These are phyloP conservation scores for Scleromitrula shiraiana DNA, from an alignment of 2,329 filamentous ascomycete genomes.

Conservation along the genomic window DNA sequence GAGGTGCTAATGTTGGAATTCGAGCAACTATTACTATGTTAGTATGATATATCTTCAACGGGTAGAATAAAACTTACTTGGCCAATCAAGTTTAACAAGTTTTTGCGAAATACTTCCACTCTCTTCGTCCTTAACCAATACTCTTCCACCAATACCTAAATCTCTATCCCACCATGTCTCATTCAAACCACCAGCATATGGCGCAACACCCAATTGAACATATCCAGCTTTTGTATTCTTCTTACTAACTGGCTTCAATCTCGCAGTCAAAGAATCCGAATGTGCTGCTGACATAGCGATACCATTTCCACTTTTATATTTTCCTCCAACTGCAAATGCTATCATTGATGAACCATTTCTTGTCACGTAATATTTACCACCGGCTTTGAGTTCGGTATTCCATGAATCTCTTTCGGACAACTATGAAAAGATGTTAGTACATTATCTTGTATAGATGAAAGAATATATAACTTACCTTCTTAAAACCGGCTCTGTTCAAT, in stretches of 20 bases:
- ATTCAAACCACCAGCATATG: slow-evolving; percentile 82
- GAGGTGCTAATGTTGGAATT: slow-evolving; percentile 84
- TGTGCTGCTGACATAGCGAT: slow-evolving; percentile 85
- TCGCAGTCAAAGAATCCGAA: slow-evolving; percentile 84
- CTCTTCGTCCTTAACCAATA: slow-evolving; percentile 66
- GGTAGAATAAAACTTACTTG: slow-evolving; percentile 41
- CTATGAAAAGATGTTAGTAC: slow-evolving; percentile 32
- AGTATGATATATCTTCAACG: background rate
- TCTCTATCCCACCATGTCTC: slow-evolving; percentile 97
- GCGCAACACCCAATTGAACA: slow-evolving; percentile 81
- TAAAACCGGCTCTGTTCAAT: slow-evolving; percentile 65
- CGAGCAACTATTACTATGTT: slow-evolving; percentile 55
- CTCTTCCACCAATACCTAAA: slow-evolving; percentile 80
- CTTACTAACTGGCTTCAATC: slow-evolving; percentile 82
- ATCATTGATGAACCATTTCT: slow-evolving; percentile 82
- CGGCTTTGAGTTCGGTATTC: slow-evolving; percentile 61
- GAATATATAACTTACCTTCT: slow-evolving; percentile 42
- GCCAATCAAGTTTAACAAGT: slow-evolving; percentile 89
- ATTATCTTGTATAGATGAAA: background rate
- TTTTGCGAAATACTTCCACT: slow-evolving; percentile 70
- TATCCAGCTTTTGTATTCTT: slow-evolving; percentile 81
- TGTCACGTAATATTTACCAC: slow-evolving; percentile 82
- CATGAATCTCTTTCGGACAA: slow-evolving; percentile 75
- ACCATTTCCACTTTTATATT: slow-evolving; percentile 78
- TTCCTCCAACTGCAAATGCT: slow-evolving; percentile 73